Base-by-base conservation (phyloP, 805 yeast species). In the Danielia oregonensis region DNA sequence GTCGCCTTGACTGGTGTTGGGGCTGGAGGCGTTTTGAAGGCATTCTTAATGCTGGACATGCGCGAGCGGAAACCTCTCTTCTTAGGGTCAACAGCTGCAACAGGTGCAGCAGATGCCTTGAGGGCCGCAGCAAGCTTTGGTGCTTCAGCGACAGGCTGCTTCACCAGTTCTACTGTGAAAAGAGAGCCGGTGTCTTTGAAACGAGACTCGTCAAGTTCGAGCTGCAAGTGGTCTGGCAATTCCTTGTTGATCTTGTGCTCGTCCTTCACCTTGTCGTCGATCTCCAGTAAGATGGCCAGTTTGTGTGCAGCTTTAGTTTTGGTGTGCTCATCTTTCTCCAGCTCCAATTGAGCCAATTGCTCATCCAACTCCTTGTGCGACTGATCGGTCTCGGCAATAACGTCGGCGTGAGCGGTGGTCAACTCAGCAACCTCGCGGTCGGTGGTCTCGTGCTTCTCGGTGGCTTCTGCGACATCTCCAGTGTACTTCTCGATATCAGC, bases 151-250 rank as follows among this genome's bases (percentile, higher is more conserved):
- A n/a, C 29, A 13, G 28, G 30, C 24, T 34, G 40, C 33, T 33
- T 30, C 36, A 31, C 16, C 27, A 24, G 19, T 24, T 61, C 68
- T 11, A 46, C 61, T 1, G 66, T 51, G 39, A 67, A 67, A 13
- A 67, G 48, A 2, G 70, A 64, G 4, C 63, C 56, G 13, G 67
- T 60, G 42, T 67, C 73, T 23, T 56, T 54, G 24, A 65, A 48
- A 39, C 56, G 55, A 29, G 44, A 40, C 40, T 66, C 72, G 39
- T 64, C 56, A 10, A 67, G 46, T 4, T 55, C 55, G 12, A 37
- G 52, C 39, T 60, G 65, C 48, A 76, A 59, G 54, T 76, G 82
- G 32, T 70, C 77, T 9, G 82, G 82, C 41, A 72, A 65, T 36
- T 64, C 71, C 10, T 44, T 51, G 46, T 74, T 74, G 46, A 76